A percentile compares a stretch with the other conserved stretches of the same genome.
phyloP scores from a whole-genome alignment of 2,329 filamentous ascomycete genomes.

The Colletotrichum cuscutae region DNA sequence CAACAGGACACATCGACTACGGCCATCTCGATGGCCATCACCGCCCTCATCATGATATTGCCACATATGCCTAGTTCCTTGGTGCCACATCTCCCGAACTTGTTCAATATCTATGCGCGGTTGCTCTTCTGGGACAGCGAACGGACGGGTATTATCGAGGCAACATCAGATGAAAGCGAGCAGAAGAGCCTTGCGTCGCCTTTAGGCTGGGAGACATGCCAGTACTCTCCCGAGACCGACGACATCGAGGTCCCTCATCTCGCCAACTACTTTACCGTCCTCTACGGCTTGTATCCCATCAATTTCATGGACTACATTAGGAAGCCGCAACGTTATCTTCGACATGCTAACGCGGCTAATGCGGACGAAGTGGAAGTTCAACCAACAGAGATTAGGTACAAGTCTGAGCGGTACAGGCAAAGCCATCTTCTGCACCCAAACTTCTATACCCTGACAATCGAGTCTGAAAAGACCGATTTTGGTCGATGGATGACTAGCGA shows the following conservation, averaged over 20 bases:
- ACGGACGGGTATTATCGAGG: constrained; percentile 51
- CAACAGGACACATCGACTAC: constrained; percentile 83
- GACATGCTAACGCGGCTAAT: constrained; percentile 75
- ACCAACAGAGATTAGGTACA: constrained; percentile 78
- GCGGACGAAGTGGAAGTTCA: constrained; percentile 82
- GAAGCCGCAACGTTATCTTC: constrained; percentile 82
- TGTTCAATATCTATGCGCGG: constrained; percentile 86
- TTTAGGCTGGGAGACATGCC: constrained; percentile 71
- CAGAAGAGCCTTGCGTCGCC: constrained; percentile 43
- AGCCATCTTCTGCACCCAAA: constrained; percentile 84
- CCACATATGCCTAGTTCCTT: constrained; percentile 82
- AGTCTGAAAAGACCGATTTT: constrained; percentile 81
- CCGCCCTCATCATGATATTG: constrained; percentile 82
- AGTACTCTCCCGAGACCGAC: constrained; percentile 70
- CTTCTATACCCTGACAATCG: constrained; percentile 82
- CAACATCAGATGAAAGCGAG: constrained; percentile 52
- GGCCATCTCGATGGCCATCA: constrained; percentile 79
- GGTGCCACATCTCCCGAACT: constrained; percentile 72
- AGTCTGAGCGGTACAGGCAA: constrained; percentile 79
- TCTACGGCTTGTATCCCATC: constrained; percentile 85
- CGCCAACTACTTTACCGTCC: constrained; percentile 80
- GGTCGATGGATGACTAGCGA: constrained; percentile 84
- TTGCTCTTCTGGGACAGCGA: constrained; percentile 81
- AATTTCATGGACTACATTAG: constrained; percentile 90
- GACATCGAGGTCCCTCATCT: constrained; percentile 74